Evolutionary conservation across 305 asterid genomes (phyloP), one percentile per base, ranked within the genome.

Genomic region (Fraxinus nigra): DNA sequence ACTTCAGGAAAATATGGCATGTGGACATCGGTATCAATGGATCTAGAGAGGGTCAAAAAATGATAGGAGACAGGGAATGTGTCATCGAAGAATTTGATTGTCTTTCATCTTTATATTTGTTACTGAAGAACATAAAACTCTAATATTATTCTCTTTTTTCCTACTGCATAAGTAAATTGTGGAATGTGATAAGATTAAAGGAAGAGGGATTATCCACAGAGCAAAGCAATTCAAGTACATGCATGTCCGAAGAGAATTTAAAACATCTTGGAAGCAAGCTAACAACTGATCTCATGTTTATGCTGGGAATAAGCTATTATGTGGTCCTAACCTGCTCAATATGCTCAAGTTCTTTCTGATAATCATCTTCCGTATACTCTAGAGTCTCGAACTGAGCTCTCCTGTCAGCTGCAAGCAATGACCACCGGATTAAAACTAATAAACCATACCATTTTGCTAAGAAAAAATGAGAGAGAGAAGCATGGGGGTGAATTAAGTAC

Each of bases 281-380:
- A 38, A 51, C 40, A 37, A 33, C 30, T 67, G 26, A 72, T 77
- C 70, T 81, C 46, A 34, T 37, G 35, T 37, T 37, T 20, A 10
- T 75, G 16, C 59, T 78, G 48, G 78, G 43, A 75, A 81, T 43
- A 7, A 79, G 56, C 38, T 33, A 30, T 10, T 38, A n/a, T 8
- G 10, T 26, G 22, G 78, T 40, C n/a, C 87, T 85, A 46, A 93
- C 97, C 97, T 92, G 81, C 84, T 92, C 98, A 84, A 93, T 93
- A 82, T 92, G 98, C 88, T 91, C 94, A 26, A 92, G 92, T 82
- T 88, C 99, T 85, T 92, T 92, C 84, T 95, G 98, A 90, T 97
- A 97, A 83, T 97, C 99, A 0, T 97, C 99, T 75, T 97, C 98
- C 3, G 97, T 85, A 90, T 97, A 97, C 87, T 97, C 99, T 79